These are phyloP conservation scores for Cystoderma amianthinum DNA, from an alignment of 768 basidiomycete genomes.

Conservation along the genomic window DNA sequence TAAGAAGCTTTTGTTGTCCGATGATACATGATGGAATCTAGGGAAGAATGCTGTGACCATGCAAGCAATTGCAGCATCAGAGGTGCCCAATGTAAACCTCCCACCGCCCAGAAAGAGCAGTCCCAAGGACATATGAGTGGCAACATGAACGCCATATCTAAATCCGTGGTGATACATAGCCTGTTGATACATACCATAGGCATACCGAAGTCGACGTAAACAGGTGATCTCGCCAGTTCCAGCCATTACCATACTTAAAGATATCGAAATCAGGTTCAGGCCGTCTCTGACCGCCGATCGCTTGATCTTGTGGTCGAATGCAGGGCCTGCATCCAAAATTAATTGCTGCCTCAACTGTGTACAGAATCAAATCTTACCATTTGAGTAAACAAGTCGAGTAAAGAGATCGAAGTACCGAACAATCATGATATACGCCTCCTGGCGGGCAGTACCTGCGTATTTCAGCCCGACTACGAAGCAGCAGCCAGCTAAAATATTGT, in stretches of 20 bases:
- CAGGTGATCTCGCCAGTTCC: conserved; percentile 94
- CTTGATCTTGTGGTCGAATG: conserved; percentile 86
- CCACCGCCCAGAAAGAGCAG: conserved; percentile 92
- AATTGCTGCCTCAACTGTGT: conserved; percentile 1
- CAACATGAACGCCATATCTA: conserved; percentile 86
- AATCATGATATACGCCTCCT: conserved; percentile 81
- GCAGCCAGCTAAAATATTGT: conserved; percentile 84
- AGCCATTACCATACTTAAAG: conserved; percentile 92
- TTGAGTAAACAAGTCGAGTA: conserved; percentile 60
- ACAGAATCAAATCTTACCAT: conserved; percentile 41
- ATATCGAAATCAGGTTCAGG: conserved; percentile 78
- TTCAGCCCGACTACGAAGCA: conserved; percentile 92
- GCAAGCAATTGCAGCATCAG: conserved; percentile 85
- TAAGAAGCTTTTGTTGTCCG: conserved; percentile 85
- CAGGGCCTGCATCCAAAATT: conserved; percentile 41
- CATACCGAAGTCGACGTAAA: conserved; percentile 78
- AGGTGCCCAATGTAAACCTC: conserved; percentile 85
- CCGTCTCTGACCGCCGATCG: conserved; percentile 84
- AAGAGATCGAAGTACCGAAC: conserved; percentile 79
- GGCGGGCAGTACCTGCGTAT: conserved; percentile 88
- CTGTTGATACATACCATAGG: conserved; percentile 79
- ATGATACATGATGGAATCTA: conserved; percentile 68
- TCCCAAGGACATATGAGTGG: conserved; percentile 86
- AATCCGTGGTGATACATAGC: conserved; percentile 54
- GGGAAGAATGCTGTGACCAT: conserved; percentile 92